Evolutionary conservation across 2,329 filamentous ascomycete genomes (phyloP).

Genomic region (Myriosclerotinia duriaeana): DNA sequence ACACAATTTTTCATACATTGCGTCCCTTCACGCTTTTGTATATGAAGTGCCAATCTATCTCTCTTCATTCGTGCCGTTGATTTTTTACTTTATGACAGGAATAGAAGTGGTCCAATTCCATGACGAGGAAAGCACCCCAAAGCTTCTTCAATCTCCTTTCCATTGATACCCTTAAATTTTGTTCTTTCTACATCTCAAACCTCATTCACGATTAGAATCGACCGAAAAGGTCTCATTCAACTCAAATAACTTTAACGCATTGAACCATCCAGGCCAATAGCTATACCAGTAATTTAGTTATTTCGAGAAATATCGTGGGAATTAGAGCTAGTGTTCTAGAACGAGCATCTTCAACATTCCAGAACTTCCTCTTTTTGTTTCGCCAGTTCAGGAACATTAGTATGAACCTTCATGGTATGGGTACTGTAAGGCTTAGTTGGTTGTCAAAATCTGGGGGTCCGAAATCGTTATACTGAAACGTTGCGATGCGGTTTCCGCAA

Average conservation of each 20-base stretch:
- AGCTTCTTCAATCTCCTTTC: no score
- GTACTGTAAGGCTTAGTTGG: not conserved
- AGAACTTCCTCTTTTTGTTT: not conserved
- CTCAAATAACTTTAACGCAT: not conserved
- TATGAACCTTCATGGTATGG: not conserved
- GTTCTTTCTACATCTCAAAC: not conserved
- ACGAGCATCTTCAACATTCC: not conserved
- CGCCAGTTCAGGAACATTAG: no score
- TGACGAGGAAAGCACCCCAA: no score
- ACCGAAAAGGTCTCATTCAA: no score
- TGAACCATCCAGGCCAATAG: no score
- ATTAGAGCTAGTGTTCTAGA: not conserved
- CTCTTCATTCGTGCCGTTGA: no score
- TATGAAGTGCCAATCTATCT: no score
- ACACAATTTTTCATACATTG: no score
- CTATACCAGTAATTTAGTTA: not conserved
- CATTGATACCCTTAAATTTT: no score
- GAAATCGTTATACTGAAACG: not conserved
- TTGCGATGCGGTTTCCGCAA: not conserved
- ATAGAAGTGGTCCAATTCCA: no score
- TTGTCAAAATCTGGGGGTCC: constrained; percentile 13
- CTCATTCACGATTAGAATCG: not conserved
- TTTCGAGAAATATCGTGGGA: not conserved
- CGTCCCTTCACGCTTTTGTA: no score
- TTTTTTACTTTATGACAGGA: no score